These are phyloP conservation scores for Ichthyophthirius multifiliis DNA, from an alignment of 169 alveolate genomes.

Conservation along the genomic window DNA sequence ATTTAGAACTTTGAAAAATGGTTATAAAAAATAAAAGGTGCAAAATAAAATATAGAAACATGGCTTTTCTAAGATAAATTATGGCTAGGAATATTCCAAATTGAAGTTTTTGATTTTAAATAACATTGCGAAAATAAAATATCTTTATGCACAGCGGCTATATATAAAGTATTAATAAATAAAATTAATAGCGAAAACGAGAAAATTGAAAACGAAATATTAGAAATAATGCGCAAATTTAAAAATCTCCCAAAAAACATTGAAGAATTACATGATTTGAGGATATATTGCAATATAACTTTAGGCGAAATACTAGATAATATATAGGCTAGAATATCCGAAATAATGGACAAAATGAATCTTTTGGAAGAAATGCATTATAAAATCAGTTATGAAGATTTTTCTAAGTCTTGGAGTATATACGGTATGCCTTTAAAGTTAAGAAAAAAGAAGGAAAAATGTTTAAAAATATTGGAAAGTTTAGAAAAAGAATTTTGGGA, in stretches of 20 bases:
- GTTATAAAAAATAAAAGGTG: conserved; percentile 34
- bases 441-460: conserved; percentile 62
- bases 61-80: conserved; percentile 38
- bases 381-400: conserved; percentile 65
- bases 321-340: conserved; percentile 60
- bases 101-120: conserved; percentile 24
- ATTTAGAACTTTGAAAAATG: conserved; percentile 45
- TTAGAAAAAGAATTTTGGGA: conserved; percentile 66
- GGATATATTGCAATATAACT: conserved; percentile 33
- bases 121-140: conserved; percentile 33
- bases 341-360: conserved; percentile 66
- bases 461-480: conserved; percentile 56
- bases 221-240: conserved; percentile 34
- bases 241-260: conserved; percentile 67
- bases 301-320: conserved; percentile 48
- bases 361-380: conserved; percentile 64
- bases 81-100: conserved; percentile 41
- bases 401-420: conserved; percentile 67
- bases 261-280: conserved; percentile 64
- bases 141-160: conserved; percentile 25
- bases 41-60: conserved; percentile 44
- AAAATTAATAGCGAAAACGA: conserved; percentile 70
- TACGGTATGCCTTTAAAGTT: conserved; percentile 70
- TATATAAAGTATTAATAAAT: conserved; percentile 44
- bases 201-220: conserved; percentile 68